A percentile compares a stretch with the other conserved stretches of the same genome.
These are phyloP conservation scores for Geotrichum candidum DNA, from an alignment of 1,139 yeast genomes.

Conservation along the genomic window DNA sequence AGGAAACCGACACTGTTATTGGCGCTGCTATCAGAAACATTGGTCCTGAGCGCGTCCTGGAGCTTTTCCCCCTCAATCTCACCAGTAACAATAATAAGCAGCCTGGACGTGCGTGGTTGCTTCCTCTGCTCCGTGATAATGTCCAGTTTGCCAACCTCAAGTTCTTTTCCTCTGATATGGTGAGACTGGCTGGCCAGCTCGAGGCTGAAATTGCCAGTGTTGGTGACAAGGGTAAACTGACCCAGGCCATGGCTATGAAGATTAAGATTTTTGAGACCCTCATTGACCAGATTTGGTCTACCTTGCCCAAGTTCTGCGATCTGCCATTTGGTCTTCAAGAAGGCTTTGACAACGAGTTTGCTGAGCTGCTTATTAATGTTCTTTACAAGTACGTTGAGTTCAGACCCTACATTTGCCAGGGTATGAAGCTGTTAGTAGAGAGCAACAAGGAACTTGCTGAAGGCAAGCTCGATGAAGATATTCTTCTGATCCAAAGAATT, in stretches of 20 bases:
- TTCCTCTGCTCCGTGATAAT: slow-evolving; percentile 87
- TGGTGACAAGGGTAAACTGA: slow-evolving; percentile 31
- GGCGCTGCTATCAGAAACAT: slow-evolving; percentile 70
- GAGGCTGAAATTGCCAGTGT: slow-evolving; percentile 43
- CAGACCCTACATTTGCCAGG: slow-evolving; percentile 75
- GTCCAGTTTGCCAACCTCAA: slow-evolving; percentile 64
- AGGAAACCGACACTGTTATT: slow-evolving; percentile 74
- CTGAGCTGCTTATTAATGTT: slow-evolving; percentile 65
- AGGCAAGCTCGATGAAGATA: slow-evolving; percentile 54
- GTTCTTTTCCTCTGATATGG: slow-evolving; percentile 55
- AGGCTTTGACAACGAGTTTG: slow-evolving; percentile 69
- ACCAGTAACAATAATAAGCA: slow-evolving; percentile 40
- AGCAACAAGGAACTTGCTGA: slow-evolving; percentile 57
- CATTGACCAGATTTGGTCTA: slow-evolving; percentile 86
- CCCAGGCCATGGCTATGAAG: slow-evolving; percentile 51
- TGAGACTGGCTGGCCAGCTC: slow-evolving; percentile 64
- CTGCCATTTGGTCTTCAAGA: slow-evolving; percentile 66
- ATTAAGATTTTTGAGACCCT: slow-evolving; percentile 74
- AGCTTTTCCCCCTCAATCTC: slow-evolving; percentile 72
- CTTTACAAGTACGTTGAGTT: slow-evolving; percentile 69
- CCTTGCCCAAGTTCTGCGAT: slow-evolving; percentile 84
- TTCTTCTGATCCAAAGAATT: slow-evolving; percentile 55
- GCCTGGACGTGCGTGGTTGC: slow-evolving; percentile 89
- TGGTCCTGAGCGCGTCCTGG: slow-evolving; percentile 81
- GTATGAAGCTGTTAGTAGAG: slow-evolving; percentile 71